Evolutionary conservation across 2,329 filamentous ascomycete species (phyloP).

Genomic region (Alternaria triticimaculans): DNA sequence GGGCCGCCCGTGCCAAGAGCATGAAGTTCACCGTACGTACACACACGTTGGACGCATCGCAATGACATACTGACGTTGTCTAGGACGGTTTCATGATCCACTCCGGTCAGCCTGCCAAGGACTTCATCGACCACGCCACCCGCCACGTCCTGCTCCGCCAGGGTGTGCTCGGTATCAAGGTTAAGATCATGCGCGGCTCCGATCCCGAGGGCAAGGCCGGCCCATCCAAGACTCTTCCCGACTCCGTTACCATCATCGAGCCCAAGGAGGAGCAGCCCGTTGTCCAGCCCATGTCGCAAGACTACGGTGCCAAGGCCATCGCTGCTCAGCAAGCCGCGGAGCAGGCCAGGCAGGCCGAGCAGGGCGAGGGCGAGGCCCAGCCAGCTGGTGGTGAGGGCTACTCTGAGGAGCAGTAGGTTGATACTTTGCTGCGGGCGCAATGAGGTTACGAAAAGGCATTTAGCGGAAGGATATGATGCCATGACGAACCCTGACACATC

Average conservation of each 20-base stretch:
- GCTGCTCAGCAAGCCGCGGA: constrained; percentile 72
- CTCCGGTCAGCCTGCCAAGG: constrained; percentile 98
- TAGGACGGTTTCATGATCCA: constrained; percentile 99
- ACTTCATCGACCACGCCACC: constrained; percentile 99
- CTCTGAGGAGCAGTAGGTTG: constrained; percentile 43
- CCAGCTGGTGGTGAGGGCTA: constrained; percentile 40
- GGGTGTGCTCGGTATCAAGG: constrained; percentile 99
- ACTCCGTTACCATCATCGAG: constrained; percentile 99
- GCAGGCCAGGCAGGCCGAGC: constrained; percentile 64
- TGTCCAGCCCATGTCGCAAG: constrained; percentile 93
- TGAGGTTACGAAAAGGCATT: constrained; percentile 41
- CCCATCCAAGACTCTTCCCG: constrained; percentile 94
- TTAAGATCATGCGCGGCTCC: constrained; percentile 99
- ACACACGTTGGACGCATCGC: neutral
- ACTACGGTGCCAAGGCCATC: constrained; percentile 94
- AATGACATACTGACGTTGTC: constrained; percentile 22
- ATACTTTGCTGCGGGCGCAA: constrained; percentile 33
- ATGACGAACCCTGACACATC: constrained; percentile 33
- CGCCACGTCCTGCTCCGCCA: constrained; percentile 99
- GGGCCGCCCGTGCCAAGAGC: constrained; percentile 98
- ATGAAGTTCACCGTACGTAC: constrained; percentile 97
- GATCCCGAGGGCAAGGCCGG: constrained; percentile 99
- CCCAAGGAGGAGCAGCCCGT: constrained; percentile 99
- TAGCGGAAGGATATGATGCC: constrained; percentile 35
- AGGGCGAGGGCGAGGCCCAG: constrained; percentile 60